These are phyloP conservation scores for Psilocybe mexicana DNA, from an alignment of 1,284 basidiomycete genomes.

Conservation along the genomic window DNA sequence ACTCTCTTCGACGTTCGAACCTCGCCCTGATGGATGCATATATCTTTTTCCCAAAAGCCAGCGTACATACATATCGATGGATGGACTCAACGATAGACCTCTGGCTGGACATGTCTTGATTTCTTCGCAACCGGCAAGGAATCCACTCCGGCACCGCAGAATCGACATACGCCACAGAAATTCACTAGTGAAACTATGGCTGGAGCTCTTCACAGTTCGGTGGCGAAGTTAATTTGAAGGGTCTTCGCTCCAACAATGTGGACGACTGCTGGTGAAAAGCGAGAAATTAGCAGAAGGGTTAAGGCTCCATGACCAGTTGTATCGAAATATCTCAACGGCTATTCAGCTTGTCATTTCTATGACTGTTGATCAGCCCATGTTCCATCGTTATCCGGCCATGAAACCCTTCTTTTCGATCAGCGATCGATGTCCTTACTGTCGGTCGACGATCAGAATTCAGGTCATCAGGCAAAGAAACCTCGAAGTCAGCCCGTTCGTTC, in stretches of 20 bases:
- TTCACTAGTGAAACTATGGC: neutral
- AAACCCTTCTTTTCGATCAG: too few species aligned
- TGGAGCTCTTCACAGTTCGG: neutral
- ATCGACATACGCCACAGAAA: slow-evolving; percentile 8
- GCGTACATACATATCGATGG: too few species aligned
- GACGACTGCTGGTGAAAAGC: neutral
- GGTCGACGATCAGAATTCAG: too few species aligned
- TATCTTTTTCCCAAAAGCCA: too few species aligned
- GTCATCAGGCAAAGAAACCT: too few species aligned
- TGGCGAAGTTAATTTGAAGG: neutral
- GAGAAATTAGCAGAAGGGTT: too few species aligned
- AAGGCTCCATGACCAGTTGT: too few species aligned
- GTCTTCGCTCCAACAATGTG: neutral
- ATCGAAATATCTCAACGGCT: too few species aligned
- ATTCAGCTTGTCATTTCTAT: neutral
- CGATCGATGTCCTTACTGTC: neutral
- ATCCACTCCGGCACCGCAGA: slow-evolving; percentile 5
- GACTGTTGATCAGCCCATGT: neutral
- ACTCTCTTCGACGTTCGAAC: neutral
- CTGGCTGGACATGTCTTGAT: neutral
- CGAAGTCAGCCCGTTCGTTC: neutral
- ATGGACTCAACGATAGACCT: too few species aligned
- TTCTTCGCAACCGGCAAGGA: neutral
- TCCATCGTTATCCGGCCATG: neutral
- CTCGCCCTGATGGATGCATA: neutral